phyloP scores from a whole-genome alignment of 2,329 filamentous ascomycete genomes.

The Fusarium haematococcum region DNA sequence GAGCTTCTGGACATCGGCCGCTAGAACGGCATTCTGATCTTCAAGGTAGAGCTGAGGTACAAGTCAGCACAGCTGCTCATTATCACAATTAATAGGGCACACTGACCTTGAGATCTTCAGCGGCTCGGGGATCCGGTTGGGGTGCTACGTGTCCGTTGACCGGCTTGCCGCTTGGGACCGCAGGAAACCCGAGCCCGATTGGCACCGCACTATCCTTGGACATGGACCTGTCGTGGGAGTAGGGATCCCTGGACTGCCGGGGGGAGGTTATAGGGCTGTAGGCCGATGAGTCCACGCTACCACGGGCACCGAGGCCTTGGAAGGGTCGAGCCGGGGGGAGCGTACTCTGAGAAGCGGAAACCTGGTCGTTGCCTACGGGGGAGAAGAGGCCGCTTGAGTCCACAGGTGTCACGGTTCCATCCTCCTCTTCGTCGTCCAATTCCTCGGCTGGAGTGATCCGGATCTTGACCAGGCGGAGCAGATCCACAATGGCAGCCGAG shows the following conservation, averaged over 20 bases:
- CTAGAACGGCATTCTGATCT: slow-evolving; percentile 82
- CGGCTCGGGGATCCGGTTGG: slow-evolving; percentile 53
- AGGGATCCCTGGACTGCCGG: slow-evolving; percentile 65
- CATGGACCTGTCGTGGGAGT: slow-evolving; percentile 47
- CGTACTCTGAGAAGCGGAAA: slow-evolving; percentile 50
- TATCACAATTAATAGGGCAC: neutral
- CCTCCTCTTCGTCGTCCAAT: slow-evolving; percentile 84
- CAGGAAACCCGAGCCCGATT: slow-evolving; percentile 53
- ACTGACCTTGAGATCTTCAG: slow-evolving; percentile 63
- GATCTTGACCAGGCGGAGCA: slow-evolving; percentile 87
- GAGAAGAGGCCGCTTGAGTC: slow-evolving; percentile 78
- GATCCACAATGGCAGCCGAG: slow-evolving; percentile 85
- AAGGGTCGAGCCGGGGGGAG: slow-evolving; percentile 67
- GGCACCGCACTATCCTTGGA: slow-evolving; percentile 47
- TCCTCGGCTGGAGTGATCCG: slow-evolving; percentile 79
- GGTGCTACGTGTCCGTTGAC: slow-evolving; percentile 54
- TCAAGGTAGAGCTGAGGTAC: slow-evolving; percentile 77
- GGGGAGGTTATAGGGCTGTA: slow-evolving; percentile 81
- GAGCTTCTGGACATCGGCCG: slow-evolving; percentile 85
- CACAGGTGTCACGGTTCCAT: slow-evolving; percentile 72
- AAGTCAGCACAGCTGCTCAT: slow-evolving; percentile 9
- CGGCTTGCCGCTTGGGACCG: slow-evolving; percentile 49
- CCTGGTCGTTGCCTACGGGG: slow-evolving; percentile 59
- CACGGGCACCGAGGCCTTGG: slow-evolving; percentile 66
- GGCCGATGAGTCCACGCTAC: slow-evolving; percentile 77